These are phyloP conservation scores for Monosporascus sp. DNA, from an alignment of 2,329 filamentous ascomycete species.

Conservation along the genomic window DNA sequence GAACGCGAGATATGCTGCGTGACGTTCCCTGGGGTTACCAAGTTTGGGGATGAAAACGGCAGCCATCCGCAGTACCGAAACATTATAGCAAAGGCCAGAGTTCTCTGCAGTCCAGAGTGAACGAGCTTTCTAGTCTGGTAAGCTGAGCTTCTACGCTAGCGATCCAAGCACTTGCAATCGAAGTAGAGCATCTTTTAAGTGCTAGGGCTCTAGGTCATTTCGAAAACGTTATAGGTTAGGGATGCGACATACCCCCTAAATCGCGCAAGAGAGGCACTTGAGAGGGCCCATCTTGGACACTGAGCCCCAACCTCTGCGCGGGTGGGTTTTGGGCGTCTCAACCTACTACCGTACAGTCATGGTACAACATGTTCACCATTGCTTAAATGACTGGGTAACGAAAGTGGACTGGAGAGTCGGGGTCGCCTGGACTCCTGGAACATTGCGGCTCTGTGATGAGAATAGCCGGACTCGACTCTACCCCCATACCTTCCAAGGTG, in stretches of 20 bases:
- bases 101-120: conserved; percentile 51
- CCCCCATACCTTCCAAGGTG: background rate
- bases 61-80: conserved; percentile 56
- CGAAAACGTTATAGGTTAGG: background rate
- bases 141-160: background rate
- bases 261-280: no score
- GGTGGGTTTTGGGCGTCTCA: background rate
- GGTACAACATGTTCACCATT: background rate
- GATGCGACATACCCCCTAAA: background rate
- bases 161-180: background rate
- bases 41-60: conserved; percentile 60
- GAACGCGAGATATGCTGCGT: conserved; percentile 55
- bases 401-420: background rate
- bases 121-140: conserved; percentile 5
- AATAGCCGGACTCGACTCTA: background rate
- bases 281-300: no score
- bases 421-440: background rate
- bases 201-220: no score
- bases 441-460: background rate
- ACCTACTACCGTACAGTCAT: background rate
- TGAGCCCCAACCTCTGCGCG: no score
- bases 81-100: conserved; percentile 60
- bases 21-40: conserved; percentile 59
- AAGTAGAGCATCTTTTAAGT: background rate
- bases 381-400: background rate